A percentile compares a stretch with the other conserved stretches of the same genome.
Evolutionary conservation across 495 filamentous ascomycete species (phyloP).

Genomic region (Hamigera avellanea): DNA sequence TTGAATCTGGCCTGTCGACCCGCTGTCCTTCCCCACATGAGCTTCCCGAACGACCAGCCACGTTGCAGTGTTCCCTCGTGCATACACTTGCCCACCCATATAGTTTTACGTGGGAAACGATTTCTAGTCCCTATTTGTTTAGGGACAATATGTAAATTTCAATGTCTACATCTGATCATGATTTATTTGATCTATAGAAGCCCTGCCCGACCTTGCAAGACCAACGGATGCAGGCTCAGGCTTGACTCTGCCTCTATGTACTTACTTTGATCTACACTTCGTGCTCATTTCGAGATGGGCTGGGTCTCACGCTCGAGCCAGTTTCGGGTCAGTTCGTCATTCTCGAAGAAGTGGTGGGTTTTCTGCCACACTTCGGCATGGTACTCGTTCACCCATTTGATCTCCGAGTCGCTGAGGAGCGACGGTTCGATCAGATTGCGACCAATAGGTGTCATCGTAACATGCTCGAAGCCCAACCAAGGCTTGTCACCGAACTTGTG

Average conservation of each 20-base stretch:
- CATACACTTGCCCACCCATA: too few species aligned
- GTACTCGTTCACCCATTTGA: constrained; percentile 79
- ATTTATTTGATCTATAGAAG: too few species aligned
- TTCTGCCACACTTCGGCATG: constrained; percentile 72
- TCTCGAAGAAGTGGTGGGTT: constrained; percentile 69
- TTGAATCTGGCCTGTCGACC: too few species aligned
- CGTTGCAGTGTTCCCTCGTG: too few species aligned
- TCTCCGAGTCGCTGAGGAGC: constrained; percentile 65
- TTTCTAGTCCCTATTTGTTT: too few species aligned
- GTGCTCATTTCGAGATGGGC: constrained; percentile 29
- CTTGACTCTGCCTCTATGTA: neutral
- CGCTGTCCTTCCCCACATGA: too few species aligned
- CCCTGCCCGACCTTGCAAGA: too few species aligned
- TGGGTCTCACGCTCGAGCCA: constrained; percentile 86
- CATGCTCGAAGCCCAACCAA: constrained; percentile 90
- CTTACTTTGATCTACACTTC: neutral
- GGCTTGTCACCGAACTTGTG: constrained; percentile 87
- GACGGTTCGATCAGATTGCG: constrained; percentile 71
- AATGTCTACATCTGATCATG: too few species aligned
- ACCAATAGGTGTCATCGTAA: constrained; percentile 94
- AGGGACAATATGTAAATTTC: too few species aligned
- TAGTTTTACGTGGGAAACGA: too few species aligned
- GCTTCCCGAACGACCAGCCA: too few species aligned
- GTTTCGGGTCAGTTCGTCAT: constrained; percentile 51
- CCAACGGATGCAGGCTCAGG: neutral